Evolutionary conservation across 345 rosid genomes (phyloP), one percentile per base, ranked within the genome.

Genomic region (Salix viminalis): DNA sequence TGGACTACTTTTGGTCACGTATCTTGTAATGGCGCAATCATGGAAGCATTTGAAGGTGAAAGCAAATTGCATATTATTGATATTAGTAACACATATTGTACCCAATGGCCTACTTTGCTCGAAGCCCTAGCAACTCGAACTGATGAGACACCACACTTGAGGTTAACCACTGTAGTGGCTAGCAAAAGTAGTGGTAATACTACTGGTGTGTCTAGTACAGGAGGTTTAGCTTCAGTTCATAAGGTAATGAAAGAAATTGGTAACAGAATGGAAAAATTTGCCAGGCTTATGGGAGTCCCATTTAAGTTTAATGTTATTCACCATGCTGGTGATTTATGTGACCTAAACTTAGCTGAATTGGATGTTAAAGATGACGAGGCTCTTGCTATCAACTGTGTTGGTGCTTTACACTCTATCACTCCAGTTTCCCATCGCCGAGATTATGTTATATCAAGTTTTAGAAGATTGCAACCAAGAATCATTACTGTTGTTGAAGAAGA

Each of bases 1-100:
- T 96, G 99, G 99, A 88, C 90, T 48, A 96, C 98, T 76, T 96
- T 96, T 26, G 99, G 98, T n/a, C 98, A 96, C 80, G 98, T 92
- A 12, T 92, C 98, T 10, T 89, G 91, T 54, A 96, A 93, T 64
- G 98, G 98, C 50, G 97, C 98, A 16, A 89, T 96, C 28, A 84
- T 96, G 87, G 99, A 96, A 83, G 97, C 98, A 16, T 86, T 96
- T 7, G 97, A 93, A 26, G 94, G 97, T 4, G 97, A 96, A 76
- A 72, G 69, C 50, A 92, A 89, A 80, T 83, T 93, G 34, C 99
- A 96, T 71, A 93, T 96, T 26, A 78, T 96, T 21, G 99, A 96
- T 81, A 83, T 96, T 23, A 93, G 99, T 83, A 92, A 92, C 39
- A 93, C 99, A 24, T 91, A 84, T 72, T 96, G 98, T 86, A 93